Percentiles rank a stretch among this genome's conserved stretches.
Conservation (phyloP, 2,329 filamentous ascomycete genomes). For the Epichloe amarillans region DNA sequence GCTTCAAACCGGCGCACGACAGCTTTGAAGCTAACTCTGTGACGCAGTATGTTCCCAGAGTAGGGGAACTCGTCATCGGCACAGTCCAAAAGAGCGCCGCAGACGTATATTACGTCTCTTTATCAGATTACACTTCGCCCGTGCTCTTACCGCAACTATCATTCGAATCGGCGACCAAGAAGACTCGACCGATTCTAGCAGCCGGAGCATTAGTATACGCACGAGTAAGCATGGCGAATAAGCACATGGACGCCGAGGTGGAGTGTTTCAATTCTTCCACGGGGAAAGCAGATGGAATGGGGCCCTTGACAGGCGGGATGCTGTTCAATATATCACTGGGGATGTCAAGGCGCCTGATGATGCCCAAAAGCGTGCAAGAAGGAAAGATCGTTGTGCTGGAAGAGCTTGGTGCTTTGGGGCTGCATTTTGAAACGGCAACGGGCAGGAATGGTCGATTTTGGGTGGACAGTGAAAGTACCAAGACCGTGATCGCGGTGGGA, state of each 20-base stretch:
- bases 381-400: conserved; percentile 64
- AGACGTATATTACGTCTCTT: conserved; percentile 68
- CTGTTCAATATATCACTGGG: conserved; percentile 66
- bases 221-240: conserved; percentile 62
- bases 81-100: conserved; percentile 62
- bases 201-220: conserved; percentile 78
- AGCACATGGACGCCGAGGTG: conserved; percentile 78
- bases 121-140: conserved; percentile 51
- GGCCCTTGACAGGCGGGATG: conserved; percentile 75
- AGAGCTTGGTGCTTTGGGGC: conserved; percentile 58
- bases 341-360: conserved; percentile 69
- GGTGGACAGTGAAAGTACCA: conserved; percentile 68
- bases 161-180: conserved; percentile 89
- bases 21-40: not conserved
- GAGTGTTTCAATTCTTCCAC: conserved; percentile 80
- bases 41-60: conserved; percentile 58
- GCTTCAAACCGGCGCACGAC: not conserved
- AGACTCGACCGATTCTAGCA: conserved; percentile 69
- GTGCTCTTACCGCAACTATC: conserved; percentile 73
- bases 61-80: conserved; percentile 80
- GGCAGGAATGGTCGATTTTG: conserved; percentile 87
- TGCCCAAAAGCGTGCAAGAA: conserved; percentile 44
- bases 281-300: conserved; percentile 78
- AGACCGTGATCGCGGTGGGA: conserved; percentile 64
- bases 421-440: conserved; percentile 87